Conservation (phyloP, 2,329 filamentous ascomycete genomes). For the Aspergillus novofumigatus region DNA sequence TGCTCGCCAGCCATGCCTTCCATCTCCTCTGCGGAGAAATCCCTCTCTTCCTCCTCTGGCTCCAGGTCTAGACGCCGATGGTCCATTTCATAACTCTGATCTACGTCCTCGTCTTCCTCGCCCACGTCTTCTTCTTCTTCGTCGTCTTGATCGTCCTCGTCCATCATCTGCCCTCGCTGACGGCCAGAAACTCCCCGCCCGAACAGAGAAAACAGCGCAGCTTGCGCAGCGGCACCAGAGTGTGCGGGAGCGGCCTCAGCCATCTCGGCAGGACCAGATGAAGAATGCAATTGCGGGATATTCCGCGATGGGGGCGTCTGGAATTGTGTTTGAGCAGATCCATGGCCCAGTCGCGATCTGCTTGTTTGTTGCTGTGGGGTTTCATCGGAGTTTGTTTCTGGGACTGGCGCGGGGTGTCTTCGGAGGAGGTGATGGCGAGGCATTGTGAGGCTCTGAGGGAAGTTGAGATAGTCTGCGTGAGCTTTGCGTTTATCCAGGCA, state of each 20-base stretch:
- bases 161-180: conserved; percentile 8
- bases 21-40: conserved; percentile 19
- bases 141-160: conserved; percentile 16
- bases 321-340: conserved; percentile 20
- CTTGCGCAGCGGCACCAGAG: conserved; percentile 17
- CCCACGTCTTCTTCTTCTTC: conserved; percentile 17
- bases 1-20: conserved; percentile 14
- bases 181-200: conserved; percentile 10
- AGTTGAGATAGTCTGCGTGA: background rate
- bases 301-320: conserved; percentile 29
- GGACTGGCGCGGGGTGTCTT: conserved; percentile 5
- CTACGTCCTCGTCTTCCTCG: conserved; percentile 16
- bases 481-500: background rate
- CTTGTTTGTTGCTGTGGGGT: conserved; percentile 8
- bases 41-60: conserved; percentile 14
- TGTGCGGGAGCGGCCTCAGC: conserved; percentile 17
- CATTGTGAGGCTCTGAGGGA: conserved; percentile 10
- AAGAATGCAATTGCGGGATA: conserved; percentile 24
- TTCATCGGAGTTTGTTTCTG: conserved; percentile 1
- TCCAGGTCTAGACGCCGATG: conserved; percentile 8
- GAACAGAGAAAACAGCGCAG: conserved; percentile 20
- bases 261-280: conserved; percentile 22
- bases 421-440: conserved; percentile 19
- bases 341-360: conserved; percentile 11
- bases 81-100: conserved; percentile 12